phyloP scores from a whole-genome alignment of 2,329 filamentous ascomycete genomes.

The Cordyceps farinosa region DNA sequence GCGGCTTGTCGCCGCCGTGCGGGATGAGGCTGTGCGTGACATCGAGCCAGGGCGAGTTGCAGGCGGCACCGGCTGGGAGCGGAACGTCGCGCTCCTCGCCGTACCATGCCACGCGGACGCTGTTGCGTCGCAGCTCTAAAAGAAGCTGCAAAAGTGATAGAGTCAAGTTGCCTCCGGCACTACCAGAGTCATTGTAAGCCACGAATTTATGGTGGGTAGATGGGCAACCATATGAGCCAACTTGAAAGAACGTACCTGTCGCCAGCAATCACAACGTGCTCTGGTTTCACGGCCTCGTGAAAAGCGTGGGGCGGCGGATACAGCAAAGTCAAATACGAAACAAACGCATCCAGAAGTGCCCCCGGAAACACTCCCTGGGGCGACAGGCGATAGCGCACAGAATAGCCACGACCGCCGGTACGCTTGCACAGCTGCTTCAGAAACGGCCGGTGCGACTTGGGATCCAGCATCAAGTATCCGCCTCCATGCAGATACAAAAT shows the following conservation, averaged over 20 bases:
- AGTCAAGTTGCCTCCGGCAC: slow-evolving; percentile 69
- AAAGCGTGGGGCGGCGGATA: slow-evolving; percentile 66
- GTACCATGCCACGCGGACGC: slow-evolving; percentile 55
- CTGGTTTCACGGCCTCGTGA: slow-evolving; percentile 61
- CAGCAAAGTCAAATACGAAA: slow-evolving; percentile 69
- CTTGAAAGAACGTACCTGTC: slow-evolving; percentile 50
- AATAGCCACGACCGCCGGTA: slow-evolving; percentile 65
- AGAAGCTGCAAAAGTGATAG: slow-evolving; percentile 66
- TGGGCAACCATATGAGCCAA: background rate
- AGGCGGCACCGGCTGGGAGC: slow-evolving; percentile 61
- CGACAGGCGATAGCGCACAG: slow-evolving; percentile 69
- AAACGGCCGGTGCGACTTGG: slow-evolving; percentile 58
- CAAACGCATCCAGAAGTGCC: slow-evolving; percentile 67
- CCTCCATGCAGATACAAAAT: slow-evolving; percentile 75
- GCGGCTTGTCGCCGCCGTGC: slow-evolving; percentile 25
- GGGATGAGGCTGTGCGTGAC: slow-evolving; percentile 52
- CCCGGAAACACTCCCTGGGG: slow-evolving; percentile 73
- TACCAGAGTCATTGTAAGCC: slow-evolving; percentile 26
- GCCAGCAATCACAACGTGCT: slow-evolving; percentile 67
- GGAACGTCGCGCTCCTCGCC: slow-evolving; percentile 56
- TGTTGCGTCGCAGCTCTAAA: slow-evolving; percentile 54
- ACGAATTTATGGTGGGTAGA: background rate
- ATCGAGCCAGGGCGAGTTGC: slow-evolving; percentile 69
- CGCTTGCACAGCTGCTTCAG: slow-evolving; percentile 61
- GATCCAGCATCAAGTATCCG: slow-evolving; percentile 70